phyloP scores from a whole-genome alignment of 148 eudicot genomes.

The Silene latifolia region DNA sequence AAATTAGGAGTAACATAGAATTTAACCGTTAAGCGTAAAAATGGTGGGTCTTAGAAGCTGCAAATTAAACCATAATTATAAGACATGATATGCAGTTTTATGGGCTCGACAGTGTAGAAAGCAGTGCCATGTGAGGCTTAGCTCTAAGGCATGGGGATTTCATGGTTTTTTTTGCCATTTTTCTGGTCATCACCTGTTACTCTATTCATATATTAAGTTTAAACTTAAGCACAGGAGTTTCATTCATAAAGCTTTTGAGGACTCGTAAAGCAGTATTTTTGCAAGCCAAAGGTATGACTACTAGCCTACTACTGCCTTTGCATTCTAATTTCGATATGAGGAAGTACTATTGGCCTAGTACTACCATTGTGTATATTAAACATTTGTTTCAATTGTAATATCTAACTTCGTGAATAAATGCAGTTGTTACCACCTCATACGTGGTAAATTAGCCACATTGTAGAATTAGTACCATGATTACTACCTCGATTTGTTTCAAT shows the following conservation, averaged over 20 bases:
- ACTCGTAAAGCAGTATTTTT: not conserved
- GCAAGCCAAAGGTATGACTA: conserved; percentile 7
- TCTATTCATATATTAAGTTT: conserved; percentile 9
- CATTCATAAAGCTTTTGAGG: not conserved
- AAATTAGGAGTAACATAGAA: not conserved
- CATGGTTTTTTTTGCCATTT: conserved; percentile 12
- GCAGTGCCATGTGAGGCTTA: conserved; percentile 34
- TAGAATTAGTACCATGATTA: too few relatives aligned
- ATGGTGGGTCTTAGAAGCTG: not conserved
- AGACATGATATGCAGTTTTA: conserved; percentile 9
- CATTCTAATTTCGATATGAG: not conserved
- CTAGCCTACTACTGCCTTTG: not conserved
- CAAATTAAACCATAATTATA: conserved; percentile 8
- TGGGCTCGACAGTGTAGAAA: conserved; percentile 18
- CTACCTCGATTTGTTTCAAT: too few relatives aligned
- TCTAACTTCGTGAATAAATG: too few relatives aligned
- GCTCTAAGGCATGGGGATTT: conserved; percentile 45
- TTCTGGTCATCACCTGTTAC: conserved; percentile 17
- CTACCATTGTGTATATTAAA: too few relatives aligned
- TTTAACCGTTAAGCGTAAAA: not conserved
- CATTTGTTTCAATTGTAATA: too few relatives aligned
- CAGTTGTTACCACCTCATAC: not conserved
- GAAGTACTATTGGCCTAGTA: too few relatives aligned
- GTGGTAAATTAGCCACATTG: too few relatives aligned
- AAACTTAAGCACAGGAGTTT: conserved; percentile 6